These are phyloP conservation scores for Craterostigma plantagineum DNA, from an alignment of 257 asterid species.

Conservation along the genomic window DNA sequence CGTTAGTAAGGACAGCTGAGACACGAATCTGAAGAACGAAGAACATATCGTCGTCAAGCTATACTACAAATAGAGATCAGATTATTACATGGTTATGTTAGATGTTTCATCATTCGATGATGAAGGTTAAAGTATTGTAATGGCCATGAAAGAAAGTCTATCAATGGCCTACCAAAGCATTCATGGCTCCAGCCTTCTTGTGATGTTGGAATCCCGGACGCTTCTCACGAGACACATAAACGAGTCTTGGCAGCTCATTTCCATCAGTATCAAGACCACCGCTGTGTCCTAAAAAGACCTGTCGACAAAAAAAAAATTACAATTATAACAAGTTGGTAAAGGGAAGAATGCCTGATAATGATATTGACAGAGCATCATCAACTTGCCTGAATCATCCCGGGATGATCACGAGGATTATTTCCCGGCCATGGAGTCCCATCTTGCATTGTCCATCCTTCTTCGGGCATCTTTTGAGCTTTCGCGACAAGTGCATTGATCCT, in stretches of 20 bases:
- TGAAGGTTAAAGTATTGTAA: background rate
- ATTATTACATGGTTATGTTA: background rate
- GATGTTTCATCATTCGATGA: too few relatives aligned
- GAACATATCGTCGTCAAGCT: too few relatives aligned
- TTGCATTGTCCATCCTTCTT: conserved; percentile 34
- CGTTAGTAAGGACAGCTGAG: conserved; percentile 60
- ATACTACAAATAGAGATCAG: background rate
- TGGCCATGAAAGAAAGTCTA: background rate
- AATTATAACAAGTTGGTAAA: conserved; percentile 7
- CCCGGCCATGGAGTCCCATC: conserved; percentile 34
- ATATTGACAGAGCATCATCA: background rate
- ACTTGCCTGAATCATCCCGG: conserved; percentile 31
- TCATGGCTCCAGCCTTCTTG: conserved; percentile 84
- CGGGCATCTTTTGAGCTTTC: conserved; percentile 33
- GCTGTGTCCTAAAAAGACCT: conserved; percentile 69
- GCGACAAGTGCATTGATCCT: conserved; percentile 27
- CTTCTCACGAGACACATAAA: conserved; percentile 74
- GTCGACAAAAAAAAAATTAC: conserved; percentile 6
- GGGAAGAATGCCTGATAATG: conserved; percentile 1
- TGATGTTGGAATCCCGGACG: conserved; percentile 81
- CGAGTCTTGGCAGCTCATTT: conserved; percentile 64
- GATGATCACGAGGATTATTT: conserved; percentile 36
- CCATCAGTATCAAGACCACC: conserved; percentile 66
- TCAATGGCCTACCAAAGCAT: conserved; percentile 51
- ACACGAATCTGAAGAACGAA: conserved; percentile 55